Evolutionary conservation across 2,329 filamentous ascomycete genomes (phyloP).

Genomic region (Aspergillus arachidicola): DNA sequence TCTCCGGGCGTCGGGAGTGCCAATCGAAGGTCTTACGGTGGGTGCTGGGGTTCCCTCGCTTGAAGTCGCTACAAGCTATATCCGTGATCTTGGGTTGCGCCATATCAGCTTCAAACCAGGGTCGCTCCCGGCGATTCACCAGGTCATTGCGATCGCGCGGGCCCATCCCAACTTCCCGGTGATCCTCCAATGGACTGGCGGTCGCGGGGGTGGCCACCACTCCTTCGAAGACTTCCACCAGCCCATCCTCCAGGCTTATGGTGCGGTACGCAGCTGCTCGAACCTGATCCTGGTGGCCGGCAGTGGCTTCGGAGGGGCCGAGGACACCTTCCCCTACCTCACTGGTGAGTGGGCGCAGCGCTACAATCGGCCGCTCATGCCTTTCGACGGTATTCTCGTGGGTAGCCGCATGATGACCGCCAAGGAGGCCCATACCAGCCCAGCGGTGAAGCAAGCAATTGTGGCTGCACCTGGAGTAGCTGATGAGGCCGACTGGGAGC

Average conservation of each 20-base stretch:
- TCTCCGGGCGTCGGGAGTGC: constrained; percentile 80
- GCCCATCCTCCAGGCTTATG: constrained; percentile 87
- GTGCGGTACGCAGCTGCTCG: constrained; percentile 77
- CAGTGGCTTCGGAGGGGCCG: constrained; percentile 84
- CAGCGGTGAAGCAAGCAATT: constrained; percentile 85
- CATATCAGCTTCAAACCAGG: constrained; percentile 93
- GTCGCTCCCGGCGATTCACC: constrained; percentile 82
- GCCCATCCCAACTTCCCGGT: constrained; percentile 88
- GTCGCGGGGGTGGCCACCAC: constrained; percentile 88
- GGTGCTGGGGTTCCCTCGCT: constrained; percentile 91
- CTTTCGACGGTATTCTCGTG: constrained; percentile 87
- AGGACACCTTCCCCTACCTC: constrained; percentile 89
- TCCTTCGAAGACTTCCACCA: constrained; percentile 94
- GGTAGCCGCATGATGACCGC: constrained; percentile 93
- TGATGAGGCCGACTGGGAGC: constrained; percentile 77
- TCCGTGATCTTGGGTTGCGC: constrained; percentile 86
- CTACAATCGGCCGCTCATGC: constrained; percentile 89
- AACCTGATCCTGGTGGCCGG: constrained; percentile 88
- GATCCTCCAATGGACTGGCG: constrained; percentile 89
- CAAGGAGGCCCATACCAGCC: constrained; percentile 86
- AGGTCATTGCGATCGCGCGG: constrained; percentile 88
- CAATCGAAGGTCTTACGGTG: constrained; percentile 91
- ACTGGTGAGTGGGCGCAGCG: constrained; percentile 82
- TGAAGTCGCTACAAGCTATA: constrained; percentile 90
- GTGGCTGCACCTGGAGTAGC: constrained; percentile 81